A percentile compares a stretch with the other conserved stretches of the same genome.
These are phyloP conservation scores for Lactuca saligna DNA, from an alignment of 129 eudicot species.

Conservation along the genomic window DNA sequence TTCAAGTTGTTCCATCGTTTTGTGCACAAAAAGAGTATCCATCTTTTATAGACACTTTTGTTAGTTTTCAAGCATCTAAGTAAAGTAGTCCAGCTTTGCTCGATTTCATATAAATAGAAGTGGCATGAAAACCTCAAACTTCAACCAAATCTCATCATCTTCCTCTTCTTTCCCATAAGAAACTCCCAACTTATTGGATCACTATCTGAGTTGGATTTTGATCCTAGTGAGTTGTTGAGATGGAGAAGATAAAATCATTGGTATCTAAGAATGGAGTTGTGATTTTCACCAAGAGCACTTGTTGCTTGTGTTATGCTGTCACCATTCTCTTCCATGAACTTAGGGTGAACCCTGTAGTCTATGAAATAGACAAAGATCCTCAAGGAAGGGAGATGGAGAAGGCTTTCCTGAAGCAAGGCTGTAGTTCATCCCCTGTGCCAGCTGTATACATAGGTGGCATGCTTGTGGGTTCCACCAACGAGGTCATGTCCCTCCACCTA, in stretches of 20 bases:
- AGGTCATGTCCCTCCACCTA: slow-evolving; percentile 77
- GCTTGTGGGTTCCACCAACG: slow-evolving; percentile 71
- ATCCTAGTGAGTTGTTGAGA: slow-evolving; percentile 28
- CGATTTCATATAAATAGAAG: slow-evolving; percentile 53
- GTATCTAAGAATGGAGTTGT: slow-evolving; percentile 65
- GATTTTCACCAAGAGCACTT: slow-evolving; percentile 75
- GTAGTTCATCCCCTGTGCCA: slow-evolving; percentile 56
- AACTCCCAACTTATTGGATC: slow-evolving; percentile 16
- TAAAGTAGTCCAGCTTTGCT: slow-evolving; percentile 10
- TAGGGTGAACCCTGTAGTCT: slow-evolving; percentile 45
- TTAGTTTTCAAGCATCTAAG: slow-evolving; percentile 45
- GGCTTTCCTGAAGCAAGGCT: slow-evolving; percentile 56
- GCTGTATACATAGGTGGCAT: slow-evolving; percentile 85
- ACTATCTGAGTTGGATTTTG: slow-evolving; percentile 31
- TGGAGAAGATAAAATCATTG: slow-evolving; percentile 61
- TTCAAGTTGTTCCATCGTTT: slow-evolving; percentile 39
- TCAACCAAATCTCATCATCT: slow-evolving; percentile 36
- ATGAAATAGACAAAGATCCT: slow-evolving; percentile 67
- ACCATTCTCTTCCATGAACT: slow-evolving; percentile 61
- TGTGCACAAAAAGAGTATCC: slow-evolving; percentile 43
- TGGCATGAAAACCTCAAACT: slow-evolving; percentile 33
- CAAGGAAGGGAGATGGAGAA: slow-evolving; percentile 69
- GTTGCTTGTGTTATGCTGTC: slow-evolving; percentile 85
- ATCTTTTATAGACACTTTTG: slow-evolving; percentile 43
- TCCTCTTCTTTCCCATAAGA: slow-evolving; percentile 33